phyloP scores from a whole-genome alignment of 2,329 filamentous ascomycete species.

The Ambrosiella cleistominuta region DNA sequence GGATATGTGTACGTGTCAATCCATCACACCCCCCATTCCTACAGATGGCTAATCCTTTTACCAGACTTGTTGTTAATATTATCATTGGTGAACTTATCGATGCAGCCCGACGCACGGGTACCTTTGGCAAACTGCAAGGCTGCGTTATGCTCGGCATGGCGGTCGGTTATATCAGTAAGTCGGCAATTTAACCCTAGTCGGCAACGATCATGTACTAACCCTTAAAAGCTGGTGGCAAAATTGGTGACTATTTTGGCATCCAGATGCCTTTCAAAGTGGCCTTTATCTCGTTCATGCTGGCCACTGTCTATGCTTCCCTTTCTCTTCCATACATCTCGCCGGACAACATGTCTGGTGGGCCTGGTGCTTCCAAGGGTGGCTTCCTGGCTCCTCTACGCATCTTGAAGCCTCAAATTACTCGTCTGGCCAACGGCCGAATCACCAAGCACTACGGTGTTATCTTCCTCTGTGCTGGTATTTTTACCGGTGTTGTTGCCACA shows the following conservation, averaged over 20 bases:
- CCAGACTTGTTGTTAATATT: slow-evolving; percentile 44
- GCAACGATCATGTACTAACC: neutral
- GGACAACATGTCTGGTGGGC: slow-evolving; percentile 18
- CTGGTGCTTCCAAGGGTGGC: slow-evolving; percentile 24
- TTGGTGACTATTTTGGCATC: slow-evolving; percentile 46
- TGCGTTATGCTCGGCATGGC: slow-evolving; percentile 49
- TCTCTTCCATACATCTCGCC: slow-evolving; percentile 34
- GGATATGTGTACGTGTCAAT: slow-evolving; percentile 37
- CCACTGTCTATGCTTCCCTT: slow-evolving; percentile 25
- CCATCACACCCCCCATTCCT: accelerated
- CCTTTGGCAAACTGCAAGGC: slow-evolving; percentile 49
- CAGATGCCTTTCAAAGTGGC: slow-evolving; percentile 47
- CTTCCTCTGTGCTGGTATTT: slow-evolving; percentile 47
- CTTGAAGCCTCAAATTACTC: slow-evolving; percentile 39
- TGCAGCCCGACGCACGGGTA: slow-evolving; percentile 40
- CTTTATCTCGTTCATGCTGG: slow-evolving; percentile 34
- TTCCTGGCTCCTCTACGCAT: slow-evolving; percentile 49
- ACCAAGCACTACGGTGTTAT: slow-evolving; percentile 43
- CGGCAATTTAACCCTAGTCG: neutral
- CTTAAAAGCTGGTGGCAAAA: slow-evolving; percentile 37
- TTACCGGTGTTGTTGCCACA: slow-evolving; percentile 48
- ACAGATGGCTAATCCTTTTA: neutral
- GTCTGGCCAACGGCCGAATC: slow-evolving; percentile 30
- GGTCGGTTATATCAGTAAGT: slow-evolving; percentile 39
- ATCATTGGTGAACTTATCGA: slow-evolving; percentile 48